Base-by-base conservation (phyloP, 441 rosid species). In the Adansonia grandidieri region DNA sequence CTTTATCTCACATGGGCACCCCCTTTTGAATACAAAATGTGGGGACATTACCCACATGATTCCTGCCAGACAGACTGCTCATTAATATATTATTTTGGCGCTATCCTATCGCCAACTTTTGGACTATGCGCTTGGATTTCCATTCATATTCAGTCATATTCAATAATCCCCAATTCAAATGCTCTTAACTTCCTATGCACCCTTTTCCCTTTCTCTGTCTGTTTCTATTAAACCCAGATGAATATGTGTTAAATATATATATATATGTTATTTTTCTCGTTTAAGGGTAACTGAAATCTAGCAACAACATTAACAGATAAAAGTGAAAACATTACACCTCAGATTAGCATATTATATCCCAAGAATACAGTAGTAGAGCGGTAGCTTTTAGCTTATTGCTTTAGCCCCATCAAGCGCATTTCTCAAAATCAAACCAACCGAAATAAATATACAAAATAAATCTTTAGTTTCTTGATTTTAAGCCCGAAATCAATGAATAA, bases 21-120 rank as follows among this genome's bases (percentile, higher is more conserved):
- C 44, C 19, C 5, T 6, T 37, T 37, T 8, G 37, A 45, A 60
- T 17, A 60, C 45, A 65, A 50, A 66, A 60, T 53, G 83, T 79
- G 76, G 86, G 87, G 85, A 71, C 85, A 75, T 57, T 47, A 64
- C 51, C 80, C 78, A 81, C 85, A 69, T 81, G 62, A 57, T 6
- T 2, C 77, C 73, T 61, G 66, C 42, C 66, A 10, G n/a, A 1
- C 42, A 61, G n/a, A 61, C 66, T 61, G 4, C 40, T 61, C 65
- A 24, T 4, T 61, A 61, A 37, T 24, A 61, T 4, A 3, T 4
- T 3, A 47, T 47, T 61, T 61, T 24, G 66, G 66, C 65, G 14
- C 32, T 22, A 60, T 60, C 64, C 15, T 48, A 48, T 48, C 53
- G 53, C 53, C 53, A 48, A 11, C 53, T 11, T 80, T 61, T 75